These are phyloP conservation scores for Papiliotrema terrestris DNA, from an alignment of 1,284 basidiomycete genomes.

Conservation along the genomic window DNA sequence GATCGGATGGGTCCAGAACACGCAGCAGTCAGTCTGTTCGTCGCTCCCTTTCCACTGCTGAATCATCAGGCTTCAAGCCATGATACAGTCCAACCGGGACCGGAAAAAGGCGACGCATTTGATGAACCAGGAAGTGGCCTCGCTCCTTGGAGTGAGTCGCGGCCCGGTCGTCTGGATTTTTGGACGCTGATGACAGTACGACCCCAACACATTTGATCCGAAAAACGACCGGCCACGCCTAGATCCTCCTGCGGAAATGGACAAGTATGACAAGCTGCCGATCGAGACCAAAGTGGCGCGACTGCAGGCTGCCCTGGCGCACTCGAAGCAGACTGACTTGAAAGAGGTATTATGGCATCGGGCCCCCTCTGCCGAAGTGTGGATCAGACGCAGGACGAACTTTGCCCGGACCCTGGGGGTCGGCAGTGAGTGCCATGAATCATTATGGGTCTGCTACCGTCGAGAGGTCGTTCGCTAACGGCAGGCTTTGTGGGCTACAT, in stretches of 20 bases:
- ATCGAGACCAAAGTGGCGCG: conserved; percentile 35
- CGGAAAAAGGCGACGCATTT: conserved; percentile 27
- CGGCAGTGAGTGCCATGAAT: conserved; percentile 22
- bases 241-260: conserved; percentile 31
- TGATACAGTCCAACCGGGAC: conserved; percentile 34
- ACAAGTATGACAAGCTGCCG: conserved; percentile 38
- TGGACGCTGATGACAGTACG: conserved; percentile 15
- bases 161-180: no score
- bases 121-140: conserved; percentile 35
- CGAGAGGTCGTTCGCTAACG: no score
- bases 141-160: conserved; percentile 36
- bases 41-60: no score
- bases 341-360: conserved; percentile 42
- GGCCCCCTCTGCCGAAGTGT: conserved; percentile 38
- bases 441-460: no score
- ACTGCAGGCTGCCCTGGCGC: conserved; percentile 31
- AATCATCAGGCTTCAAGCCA: conserved; percentile 27
- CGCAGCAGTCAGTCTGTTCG: conserved; percentile 30
- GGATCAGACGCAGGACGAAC: conserved; percentile 41
- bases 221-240: conserved; percentile 21
- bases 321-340: conserved; percentile 42
- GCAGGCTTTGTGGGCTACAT: conserved; percentile 42
- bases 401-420: conserved; percentile 44
- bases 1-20: conserved; percentile 41
- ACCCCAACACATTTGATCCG: conserved; percentile 24